phyloP scores from a whole-genome alignment of 805 yeast species.

The Diddensiella caesifluorescens region DNA sequence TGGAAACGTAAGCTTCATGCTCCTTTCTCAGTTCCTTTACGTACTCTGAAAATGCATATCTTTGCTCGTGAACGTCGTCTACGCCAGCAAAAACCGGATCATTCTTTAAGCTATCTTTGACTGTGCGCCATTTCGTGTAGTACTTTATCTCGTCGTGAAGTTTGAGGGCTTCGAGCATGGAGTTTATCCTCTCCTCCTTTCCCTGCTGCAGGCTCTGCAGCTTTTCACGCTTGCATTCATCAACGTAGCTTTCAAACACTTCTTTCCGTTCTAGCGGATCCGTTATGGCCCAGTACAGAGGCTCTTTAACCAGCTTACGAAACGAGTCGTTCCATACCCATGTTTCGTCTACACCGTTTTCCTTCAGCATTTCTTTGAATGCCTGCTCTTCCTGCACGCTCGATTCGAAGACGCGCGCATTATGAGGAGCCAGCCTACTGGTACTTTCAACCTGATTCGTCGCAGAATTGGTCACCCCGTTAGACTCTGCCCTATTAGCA shows the following conservation, averaged over 20 bases:
- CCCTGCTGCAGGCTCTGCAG: constrained; percentile 41
- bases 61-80: constrained; percentile 52
- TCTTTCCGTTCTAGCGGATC: constrained; percentile 57
- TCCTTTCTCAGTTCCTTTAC: constrained; percentile 35
- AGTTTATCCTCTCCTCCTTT: constrained; percentile 50
- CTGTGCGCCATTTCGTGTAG: constrained; percentile 60
- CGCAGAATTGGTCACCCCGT: background rate
- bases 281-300: constrained; percentile 61
- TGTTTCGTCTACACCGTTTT: constrained; percentile 56
- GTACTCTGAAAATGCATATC: constrained; percentile 49
- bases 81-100: constrained; percentile 62
- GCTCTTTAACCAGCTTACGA: constrained; percentile 49
- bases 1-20: constrained; percentile 26
- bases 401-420: background rate
- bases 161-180: constrained; percentile 48
- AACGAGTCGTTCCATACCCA: constrained; percentile 73
- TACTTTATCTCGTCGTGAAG: constrained; percentile 43
- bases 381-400: constrained; percentile 16
- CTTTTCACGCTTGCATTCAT: constrained; percentile 2
- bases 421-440: constrained; percentile 9
- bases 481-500: constrained; percentile 1
- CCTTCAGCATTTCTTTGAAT: constrained; percentile 51
- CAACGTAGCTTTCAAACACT: constrained; percentile 59
- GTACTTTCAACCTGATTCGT: constrained; percentile 2
- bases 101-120: constrained; percentile 47